Evolutionary conservation across 257 asterid species (phyloP).

Genomic region (Solanum paucissectum): DNA sequence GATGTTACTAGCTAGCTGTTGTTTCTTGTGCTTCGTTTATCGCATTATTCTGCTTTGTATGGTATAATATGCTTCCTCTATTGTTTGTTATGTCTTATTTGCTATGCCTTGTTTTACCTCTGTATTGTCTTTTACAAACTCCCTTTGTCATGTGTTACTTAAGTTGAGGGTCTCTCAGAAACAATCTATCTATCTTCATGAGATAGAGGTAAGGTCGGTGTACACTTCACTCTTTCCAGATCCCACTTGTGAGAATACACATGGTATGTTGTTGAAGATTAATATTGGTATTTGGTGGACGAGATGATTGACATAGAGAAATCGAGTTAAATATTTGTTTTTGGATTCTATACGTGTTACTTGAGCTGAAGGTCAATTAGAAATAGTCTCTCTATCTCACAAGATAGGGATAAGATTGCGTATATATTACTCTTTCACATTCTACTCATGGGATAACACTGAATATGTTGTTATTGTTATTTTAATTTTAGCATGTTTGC

Average conservation of each 20-base stretch:
- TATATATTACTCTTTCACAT: accelerated
- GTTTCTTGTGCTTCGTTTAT: not conserved
- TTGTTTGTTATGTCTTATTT: not conserved
- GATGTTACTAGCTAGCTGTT: not conserved
- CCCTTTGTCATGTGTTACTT: not conserved
- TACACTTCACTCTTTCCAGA: not conserved
- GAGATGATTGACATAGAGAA: not conserved
- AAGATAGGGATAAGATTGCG: not conserved
- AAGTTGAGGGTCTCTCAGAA: not conserved
- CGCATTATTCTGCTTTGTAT: not conserved
- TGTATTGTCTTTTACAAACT: not conserved
- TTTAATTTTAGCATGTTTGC: not conserved
- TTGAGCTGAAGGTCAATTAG: not conserved
- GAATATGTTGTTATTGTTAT: not conserved
- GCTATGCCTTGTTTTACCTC: not conserved
- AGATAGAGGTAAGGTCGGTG: not conserved
- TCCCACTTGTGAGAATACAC: not conserved
- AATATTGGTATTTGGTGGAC: not conserved
- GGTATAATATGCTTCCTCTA: not conserved
- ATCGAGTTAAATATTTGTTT: not conserved
- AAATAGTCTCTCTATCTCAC: not conserved
- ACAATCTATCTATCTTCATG: not conserved
- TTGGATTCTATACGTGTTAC: not conserved
- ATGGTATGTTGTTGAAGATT: not conserved
- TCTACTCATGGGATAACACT: not conserved